These are phyloP conservation scores for Populus alba DNA, from an alignment of 345 rosid genomes.

Conservation along the genomic window DNA sequence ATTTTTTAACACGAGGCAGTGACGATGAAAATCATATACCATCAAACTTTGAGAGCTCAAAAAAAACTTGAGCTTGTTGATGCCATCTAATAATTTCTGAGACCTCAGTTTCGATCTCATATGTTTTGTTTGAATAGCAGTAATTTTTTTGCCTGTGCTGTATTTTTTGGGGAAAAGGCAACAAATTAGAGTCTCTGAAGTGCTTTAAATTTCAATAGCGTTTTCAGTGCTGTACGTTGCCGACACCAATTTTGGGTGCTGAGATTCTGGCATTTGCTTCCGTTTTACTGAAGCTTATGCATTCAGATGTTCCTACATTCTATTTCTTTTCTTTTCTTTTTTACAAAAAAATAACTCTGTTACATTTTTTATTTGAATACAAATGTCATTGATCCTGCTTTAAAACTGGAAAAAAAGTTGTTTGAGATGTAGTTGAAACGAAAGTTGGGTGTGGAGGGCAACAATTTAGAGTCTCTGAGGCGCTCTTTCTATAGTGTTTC, in stretches of 20 bases:
- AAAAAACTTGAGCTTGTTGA: constrained; percentile 7
- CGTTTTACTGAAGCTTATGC: neutral
- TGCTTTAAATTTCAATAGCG: constrained; percentile 3
- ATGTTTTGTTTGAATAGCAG: neutral
- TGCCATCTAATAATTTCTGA: neutral
- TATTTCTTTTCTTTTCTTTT: neutral
- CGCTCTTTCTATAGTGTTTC: constrained; percentile 40
- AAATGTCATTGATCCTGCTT: too few species aligned
- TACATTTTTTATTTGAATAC: neutral
- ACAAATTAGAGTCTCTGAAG: constrained; percentile 24
- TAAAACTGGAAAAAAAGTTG: too few species aligned
- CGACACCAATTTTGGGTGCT: constrained; percentile 10
- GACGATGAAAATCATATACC: constrained; percentile 6
- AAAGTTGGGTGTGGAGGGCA: constrained; percentile 30
- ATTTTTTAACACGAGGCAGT: neutral
- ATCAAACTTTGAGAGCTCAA: constrained; percentile 22
- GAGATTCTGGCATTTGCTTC: constrained; percentile 17
- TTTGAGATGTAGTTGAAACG: too few species aligned
- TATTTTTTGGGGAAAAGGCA: neutral
- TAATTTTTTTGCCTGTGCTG: neutral
- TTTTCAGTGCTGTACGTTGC: constrained; percentile 28
- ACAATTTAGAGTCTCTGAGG: constrained; percentile 75
- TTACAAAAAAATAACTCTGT: neutral
- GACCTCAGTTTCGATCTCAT: neutral
- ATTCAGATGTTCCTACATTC: constrained; percentile 9